Conservation (phyloP, 2,329 filamentous ascomycete genomes). For the Zymoseptoria crescenta region DNA sequence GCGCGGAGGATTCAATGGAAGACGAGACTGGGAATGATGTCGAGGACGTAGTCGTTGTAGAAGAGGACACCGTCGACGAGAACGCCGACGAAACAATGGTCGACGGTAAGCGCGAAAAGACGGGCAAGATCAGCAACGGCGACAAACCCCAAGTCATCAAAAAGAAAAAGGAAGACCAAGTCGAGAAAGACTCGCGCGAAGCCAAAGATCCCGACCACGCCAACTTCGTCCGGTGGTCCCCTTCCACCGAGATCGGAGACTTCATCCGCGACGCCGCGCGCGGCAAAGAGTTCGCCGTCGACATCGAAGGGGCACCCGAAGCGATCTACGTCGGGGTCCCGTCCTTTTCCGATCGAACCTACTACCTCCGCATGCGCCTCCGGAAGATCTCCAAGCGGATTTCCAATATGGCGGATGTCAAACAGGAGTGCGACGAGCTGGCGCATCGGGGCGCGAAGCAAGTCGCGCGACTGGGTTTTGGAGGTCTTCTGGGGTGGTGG, state of each 20-base stretch:
- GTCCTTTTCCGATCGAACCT: conserved; percentile 81
- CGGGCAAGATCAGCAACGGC: conserved; percentile 33
- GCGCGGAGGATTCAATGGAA: conserved; percentile 66
- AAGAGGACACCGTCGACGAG: conserved; percentile 36
- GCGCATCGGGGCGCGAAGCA: conserved; percentile 72
- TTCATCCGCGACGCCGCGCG: conserved; percentile 86
- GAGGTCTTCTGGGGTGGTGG: conserved; percentile 69
- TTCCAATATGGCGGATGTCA: conserved; percentile 61
- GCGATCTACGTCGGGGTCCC: conserved; percentile 75
- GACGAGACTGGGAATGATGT: conserved; percentile 39
- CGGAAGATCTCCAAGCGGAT: conserved; percentile 64
- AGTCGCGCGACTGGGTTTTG: conserved; percentile 73
- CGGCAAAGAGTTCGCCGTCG: conserved; percentile 74
- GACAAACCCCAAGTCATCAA: conserved; percentile 22
- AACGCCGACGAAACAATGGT: conserved; percentile 44
- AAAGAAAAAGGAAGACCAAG: conserved; percentile 21
- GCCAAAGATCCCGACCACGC: conserved; percentile 39
- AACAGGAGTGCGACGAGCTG: conserved; percentile 70
- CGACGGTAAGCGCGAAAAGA: conserved; percentile 42
- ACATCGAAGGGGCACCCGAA: conserved; percentile 62
- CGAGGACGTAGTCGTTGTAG: conserved; percentile 15
- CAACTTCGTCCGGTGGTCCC: conserved; percentile 79
- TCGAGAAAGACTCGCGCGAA: conserved; percentile 36
- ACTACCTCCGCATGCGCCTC: conserved; percentile 72
- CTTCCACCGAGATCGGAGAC: conserved; percentile 83